Evolutionary conservation across 148 eudicot species (phyloP).

Genomic region (Rhododendron kiyosumense): DNA sequence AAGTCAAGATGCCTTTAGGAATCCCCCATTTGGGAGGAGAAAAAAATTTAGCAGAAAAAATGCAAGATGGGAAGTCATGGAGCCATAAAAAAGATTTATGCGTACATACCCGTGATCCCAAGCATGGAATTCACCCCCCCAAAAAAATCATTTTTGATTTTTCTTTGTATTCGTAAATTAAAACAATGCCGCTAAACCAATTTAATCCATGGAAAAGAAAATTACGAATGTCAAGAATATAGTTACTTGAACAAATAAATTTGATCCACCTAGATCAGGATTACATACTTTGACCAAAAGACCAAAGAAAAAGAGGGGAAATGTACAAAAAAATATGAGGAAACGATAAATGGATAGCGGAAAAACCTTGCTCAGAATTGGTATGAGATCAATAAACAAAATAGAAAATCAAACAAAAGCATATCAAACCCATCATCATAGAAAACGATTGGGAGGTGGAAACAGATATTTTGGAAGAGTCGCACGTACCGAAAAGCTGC

Average conservation of each 20-base stretch:
- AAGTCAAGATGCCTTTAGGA: not conserved
- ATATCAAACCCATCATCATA: not conserved
- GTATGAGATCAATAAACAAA: not conserved
- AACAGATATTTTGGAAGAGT: not conserved
- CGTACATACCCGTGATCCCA: not conserved
- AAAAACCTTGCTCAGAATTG: not conserved
- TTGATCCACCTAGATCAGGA: not conserved
- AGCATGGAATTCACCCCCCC: not conserved
- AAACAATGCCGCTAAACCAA: not conserved
- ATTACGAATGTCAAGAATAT: not conserved
- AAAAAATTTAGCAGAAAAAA: conserved; percentile 2
- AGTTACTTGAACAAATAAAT: not conserved
- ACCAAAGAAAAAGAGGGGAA: not conserved
- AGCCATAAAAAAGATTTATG: not conserved
- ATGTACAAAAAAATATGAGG: no score
- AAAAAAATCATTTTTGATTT: not conserved
- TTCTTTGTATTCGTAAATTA: not conserved
- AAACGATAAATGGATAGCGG: not conserved
- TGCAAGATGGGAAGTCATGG: not conserved
- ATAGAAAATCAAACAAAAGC: not conserved
- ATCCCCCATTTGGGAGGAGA: not conserved
- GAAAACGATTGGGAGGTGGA: not conserved
- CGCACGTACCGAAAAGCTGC: not conserved
- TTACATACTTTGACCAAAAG: not conserved
- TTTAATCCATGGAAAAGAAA: not conserved